Percentiles rank a stretch among this genome's conserved stretches.
Evolutionary conservation across 2,329 filamentous ascomycete genomes (phyloP).

Genomic region (Colletotrichum sp.): DNA sequence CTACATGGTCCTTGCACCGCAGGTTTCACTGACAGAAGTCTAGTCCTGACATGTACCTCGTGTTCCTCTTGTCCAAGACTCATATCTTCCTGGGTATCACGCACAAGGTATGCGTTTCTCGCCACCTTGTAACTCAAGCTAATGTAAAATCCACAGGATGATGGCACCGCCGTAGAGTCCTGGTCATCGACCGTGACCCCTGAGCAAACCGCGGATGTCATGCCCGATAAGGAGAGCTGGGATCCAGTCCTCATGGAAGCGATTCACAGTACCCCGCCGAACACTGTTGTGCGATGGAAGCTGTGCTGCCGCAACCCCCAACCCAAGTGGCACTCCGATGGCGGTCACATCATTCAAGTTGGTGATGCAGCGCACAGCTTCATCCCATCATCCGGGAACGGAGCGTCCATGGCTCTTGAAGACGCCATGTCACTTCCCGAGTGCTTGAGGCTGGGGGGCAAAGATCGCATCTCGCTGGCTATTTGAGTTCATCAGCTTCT

Average conservation of each 20-base stretch:
- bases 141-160: neutral
- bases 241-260: neutral
- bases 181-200: neutral
- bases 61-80: neutral
- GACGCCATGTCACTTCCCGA: conserved; percentile 21
- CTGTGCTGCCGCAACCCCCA: conserved; percentile 18
- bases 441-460: neutral
- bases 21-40: neutral
- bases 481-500: neutral
- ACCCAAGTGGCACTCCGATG: conserved; percentile 14
- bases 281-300: conserved; percentile 1
- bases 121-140: neutral
- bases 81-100: neutral
- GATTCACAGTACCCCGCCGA: neutral
- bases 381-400: conserved; percentile 22
- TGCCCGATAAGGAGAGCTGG: neutral
- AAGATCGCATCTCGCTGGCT: neutral
- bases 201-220: neutral
- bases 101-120: neutral
- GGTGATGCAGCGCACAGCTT: conserved; percentile 27
- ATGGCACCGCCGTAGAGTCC: neutral
- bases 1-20: neutral
- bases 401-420: conserved; percentile 25
- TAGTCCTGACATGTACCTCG: neutral
- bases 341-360: conserved; percentile 22